Evolutionary conservation across 495 filamentous ascomycete genomes (phyloP).

Genomic region (Cryomyces antarcticus): DNA sequence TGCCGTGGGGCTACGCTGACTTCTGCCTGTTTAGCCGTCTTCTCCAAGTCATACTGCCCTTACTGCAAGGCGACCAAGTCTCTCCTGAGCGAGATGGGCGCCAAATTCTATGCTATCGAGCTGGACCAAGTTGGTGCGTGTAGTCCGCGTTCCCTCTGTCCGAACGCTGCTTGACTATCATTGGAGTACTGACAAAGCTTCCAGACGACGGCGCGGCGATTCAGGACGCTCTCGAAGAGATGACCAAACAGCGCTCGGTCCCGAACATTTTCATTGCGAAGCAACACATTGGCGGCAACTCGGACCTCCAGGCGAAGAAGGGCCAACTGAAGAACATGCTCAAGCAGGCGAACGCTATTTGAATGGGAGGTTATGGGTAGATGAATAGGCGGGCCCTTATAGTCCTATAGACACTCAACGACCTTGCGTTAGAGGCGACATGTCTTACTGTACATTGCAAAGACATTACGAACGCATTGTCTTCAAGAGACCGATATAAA

Average conservation of each 20-base stretch:
- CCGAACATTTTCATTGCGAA: conserved; percentile 86
- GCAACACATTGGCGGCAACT: conserved; percentile 92
- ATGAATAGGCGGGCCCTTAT: neutral
- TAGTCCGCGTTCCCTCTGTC: neutral
- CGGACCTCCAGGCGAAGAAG: conserved; percentile 60
- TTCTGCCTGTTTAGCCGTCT: conserved; percentile 41
- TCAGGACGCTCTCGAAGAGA: conserved; percentile 62
- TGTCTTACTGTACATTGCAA: too few relatives aligned
- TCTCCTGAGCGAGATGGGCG: conserved; percentile 44
- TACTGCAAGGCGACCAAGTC: conserved; percentile 70
- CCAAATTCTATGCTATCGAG: conserved; percentile 59
- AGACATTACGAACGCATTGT: too few relatives aligned
- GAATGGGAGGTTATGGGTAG: conserved; percentile 3
- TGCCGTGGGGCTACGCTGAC: neutral
- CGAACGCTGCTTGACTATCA: neutral
- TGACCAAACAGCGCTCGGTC: conserved; percentile 68
- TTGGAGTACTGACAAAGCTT: neutral
- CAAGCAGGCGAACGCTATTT: conserved; percentile 45
- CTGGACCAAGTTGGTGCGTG: conserved; percentile 62
- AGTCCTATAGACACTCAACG: neutral
- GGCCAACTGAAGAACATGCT: conserved; percentile 34
- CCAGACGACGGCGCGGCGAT: conserved; percentile 61
- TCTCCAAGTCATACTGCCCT: conserved; percentile 94
- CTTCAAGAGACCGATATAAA: too few relatives aligned
- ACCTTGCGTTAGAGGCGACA: too few relatives aligned